Evolutionary conservation across 2,329 filamentous ascomycete genomes (phyloP).

Genomic region (Clarireedia sp.): DNA sequence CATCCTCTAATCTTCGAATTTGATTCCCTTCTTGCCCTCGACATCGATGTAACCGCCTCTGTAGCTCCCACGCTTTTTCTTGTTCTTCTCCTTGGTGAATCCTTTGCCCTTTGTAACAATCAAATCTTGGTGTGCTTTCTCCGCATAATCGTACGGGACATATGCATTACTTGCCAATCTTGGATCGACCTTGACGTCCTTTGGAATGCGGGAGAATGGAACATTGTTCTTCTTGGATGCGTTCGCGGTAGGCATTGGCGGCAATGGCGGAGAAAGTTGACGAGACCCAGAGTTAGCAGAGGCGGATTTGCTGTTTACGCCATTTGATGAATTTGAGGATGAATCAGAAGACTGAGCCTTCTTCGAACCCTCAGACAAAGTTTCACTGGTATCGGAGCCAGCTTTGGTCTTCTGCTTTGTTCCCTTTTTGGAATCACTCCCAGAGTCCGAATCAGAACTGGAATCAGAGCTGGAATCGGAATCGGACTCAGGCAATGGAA

Average conservation of each 20-base stretch:
- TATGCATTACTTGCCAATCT: constrained; percentile 73
- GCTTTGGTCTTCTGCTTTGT: constrained; percentile 33
- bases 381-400: constrained; percentile 28
- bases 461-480: constrained; percentile 30
- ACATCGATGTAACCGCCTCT: constrained; percentile 84
- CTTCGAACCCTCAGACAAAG: constrained; percentile 26
- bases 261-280: constrained; percentile 22
- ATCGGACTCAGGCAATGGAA: constrained; percentile 22
- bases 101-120: constrained; percentile 90
- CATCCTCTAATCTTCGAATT: constrained; percentile 75
- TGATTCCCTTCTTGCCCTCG: constrained; percentile 72
- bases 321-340: constrained; percentile 19
- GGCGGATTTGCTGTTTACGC: constrained; percentile 24
- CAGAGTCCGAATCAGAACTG: constrained; percentile 28
- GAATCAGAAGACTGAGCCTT: constrained; percentile 24
- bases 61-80: constrained; percentile 89
- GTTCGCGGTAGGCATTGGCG: constrained; percentile 28
- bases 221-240: constrained; percentile 46
- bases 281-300: constrained; percentile 18
- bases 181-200: constrained; percentile 58
- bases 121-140: constrained; percentile 79
- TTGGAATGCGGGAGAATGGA: constrained; percentile 72
- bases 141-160: constrained; percentile 77
- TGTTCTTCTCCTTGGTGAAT: constrained; percentile 99
- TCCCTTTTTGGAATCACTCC: constrained; percentile 36